A percentile compares a stretch with the other conserved stretches of the same genome.
These are phyloP conservation scores for Exobasidium rhododendri DNA, from an alignment of 1,284 basidiomycete genomes.

Conservation along the genomic window DNA sequence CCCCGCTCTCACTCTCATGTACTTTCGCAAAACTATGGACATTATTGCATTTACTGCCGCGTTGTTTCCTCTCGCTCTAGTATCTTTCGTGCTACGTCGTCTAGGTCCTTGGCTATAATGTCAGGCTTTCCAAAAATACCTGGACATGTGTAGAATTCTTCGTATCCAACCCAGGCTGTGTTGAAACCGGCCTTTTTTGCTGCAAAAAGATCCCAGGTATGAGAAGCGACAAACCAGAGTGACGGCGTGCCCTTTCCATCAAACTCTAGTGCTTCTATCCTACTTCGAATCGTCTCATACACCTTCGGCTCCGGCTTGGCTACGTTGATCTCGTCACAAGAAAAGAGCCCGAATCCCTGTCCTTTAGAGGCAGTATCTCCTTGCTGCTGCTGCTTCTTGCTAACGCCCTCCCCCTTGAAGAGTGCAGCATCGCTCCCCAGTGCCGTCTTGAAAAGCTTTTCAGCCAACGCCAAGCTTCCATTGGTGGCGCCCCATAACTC, in stretches of 20 bases:
- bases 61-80: conserved; percentile 13
- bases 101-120: conserved; percentile 32
- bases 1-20: background rate
- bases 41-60: too few relatives aligned
- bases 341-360: conserved; percentile 32
- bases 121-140: conserved; percentile 39
- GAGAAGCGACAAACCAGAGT: conserved; percentile 45
- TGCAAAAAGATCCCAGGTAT: conserved; percentile 34
- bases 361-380: conserved; percentile 8
- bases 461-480: conserved; percentile 29
- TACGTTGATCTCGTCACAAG: conserved; percentile 41
- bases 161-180: conserved; percentile 44
- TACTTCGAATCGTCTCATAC: conserved; percentile 28
- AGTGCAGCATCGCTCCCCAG: conserved; percentile 18
- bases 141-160: conserved; percentile 33
- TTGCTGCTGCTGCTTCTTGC: background rate
- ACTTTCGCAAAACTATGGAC: background rate
- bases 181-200: conserved; percentile 30
- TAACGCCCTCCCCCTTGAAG: background rate
- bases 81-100: conserved; percentile 34
- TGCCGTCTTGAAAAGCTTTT: conserved; percentile 29
- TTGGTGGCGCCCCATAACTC: conserved; percentile 41
- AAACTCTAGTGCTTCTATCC: too few relatives aligned
- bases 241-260: background rate
- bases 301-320: conserved; percentile 43